A percentile compares a stretch with the other conserved stretches of the same genome.
Conservation (phyloP, 257 asterid species). For the Jaltomata sinuosa region DNA sequence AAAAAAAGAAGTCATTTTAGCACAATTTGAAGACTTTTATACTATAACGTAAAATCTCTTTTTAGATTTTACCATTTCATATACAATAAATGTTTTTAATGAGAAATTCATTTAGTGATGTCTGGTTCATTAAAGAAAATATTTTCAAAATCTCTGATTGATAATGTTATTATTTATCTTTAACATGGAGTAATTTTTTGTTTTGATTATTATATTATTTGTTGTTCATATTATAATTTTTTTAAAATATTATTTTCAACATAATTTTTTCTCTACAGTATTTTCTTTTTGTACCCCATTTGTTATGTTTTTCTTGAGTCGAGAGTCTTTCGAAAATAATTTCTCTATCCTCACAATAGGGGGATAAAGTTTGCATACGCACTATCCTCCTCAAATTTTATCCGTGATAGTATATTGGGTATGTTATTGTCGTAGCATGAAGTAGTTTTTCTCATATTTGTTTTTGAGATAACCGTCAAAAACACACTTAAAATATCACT, state of each 20-base stretch:
- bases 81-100: not conserved
- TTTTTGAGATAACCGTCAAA: too few species aligned
- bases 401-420: too few species aligned
- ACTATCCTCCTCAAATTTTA: not conserved
- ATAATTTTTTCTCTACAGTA: too few species aligned
- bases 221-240: not conserved
- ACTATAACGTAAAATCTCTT: not conserved
- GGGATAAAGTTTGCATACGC: too few species aligned
- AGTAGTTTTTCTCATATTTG: too few species aligned
- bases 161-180: not conserved
- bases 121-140: not conserved
- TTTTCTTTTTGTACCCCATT: too few species aligned
- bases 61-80: not conserved
- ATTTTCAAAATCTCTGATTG: too few species aligned
- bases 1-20: not conserved
- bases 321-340: too few species aligned
- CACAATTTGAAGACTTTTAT: not conserved
- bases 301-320: not conserved
- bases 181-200: not conserved
- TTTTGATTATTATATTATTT: not conserved
- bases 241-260: too few species aligned
- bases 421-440: too few species aligned
- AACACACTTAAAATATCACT: too few species aligned
- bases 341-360: not conserved
- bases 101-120: not conserved